Percentiles rank a stretch among this genome's conserved stretches.
These are phyloP conservation scores for Pulveroboletus ravenelii DNA, from an alignment of 768 basidiomycete species.

Conservation along the genomic window DNA sequence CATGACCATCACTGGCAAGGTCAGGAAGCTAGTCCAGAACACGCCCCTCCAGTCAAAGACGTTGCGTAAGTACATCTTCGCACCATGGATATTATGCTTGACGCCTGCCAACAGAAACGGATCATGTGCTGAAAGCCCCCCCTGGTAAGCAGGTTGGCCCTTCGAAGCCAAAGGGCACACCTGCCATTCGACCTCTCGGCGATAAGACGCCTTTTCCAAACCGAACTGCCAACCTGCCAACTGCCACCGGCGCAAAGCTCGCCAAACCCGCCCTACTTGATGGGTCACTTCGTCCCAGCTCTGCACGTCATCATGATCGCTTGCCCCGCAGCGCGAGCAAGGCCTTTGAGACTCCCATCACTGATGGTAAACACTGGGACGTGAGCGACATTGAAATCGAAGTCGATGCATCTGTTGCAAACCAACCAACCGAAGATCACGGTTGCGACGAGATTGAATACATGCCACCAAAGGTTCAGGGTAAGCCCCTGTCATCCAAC, in stretches of 20 bases:
- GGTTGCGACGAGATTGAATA: slow-evolving; percentile 50
- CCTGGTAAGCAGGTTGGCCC: slow-evolving; percentile 26
- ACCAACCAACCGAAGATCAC: slow-evolving; percentile 26
- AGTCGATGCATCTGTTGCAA: slow-evolving; percentile 19
- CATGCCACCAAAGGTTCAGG: slow-evolving; percentile 49
- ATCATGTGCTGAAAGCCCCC: slow-evolving; percentile 18
- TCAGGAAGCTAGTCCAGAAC: slow-evolving; percentile 35
- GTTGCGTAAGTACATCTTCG: slow-evolving; percentile 20
- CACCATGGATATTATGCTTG: background rate
- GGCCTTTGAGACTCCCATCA: slow-evolving; percentile 62
- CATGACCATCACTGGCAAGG: slow-evolving; percentile 43
- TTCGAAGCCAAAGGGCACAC: slow-evolving; percentile 23
- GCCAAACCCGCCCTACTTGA: slow-evolving; percentile 38
- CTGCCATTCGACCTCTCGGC: slow-evolving; percentile 46
- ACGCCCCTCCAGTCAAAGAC: slow-evolving; percentile 34
- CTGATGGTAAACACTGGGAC: slow-evolving; percentile 71
- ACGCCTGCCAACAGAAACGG: slow-evolving; percentile 13
- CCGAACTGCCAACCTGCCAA: slow-evolving; percentile 35
- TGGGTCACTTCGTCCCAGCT: slow-evolving; percentile 57
- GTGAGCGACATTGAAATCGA: slow-evolving; percentile 53
- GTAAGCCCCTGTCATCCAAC: slow-evolving; percentile 29
- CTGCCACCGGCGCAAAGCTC: slow-evolving; percentile 34
- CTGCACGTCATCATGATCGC: slow-evolving; percentile 59
- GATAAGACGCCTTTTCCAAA: slow-evolving; percentile 80
- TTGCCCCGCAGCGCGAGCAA: slow-evolving; percentile 47